These are phyloP conservation scores for Leccinum aurantiacum DNA, from an alignment of 768 basidiomycete species.

Conservation along the genomic window DNA sequence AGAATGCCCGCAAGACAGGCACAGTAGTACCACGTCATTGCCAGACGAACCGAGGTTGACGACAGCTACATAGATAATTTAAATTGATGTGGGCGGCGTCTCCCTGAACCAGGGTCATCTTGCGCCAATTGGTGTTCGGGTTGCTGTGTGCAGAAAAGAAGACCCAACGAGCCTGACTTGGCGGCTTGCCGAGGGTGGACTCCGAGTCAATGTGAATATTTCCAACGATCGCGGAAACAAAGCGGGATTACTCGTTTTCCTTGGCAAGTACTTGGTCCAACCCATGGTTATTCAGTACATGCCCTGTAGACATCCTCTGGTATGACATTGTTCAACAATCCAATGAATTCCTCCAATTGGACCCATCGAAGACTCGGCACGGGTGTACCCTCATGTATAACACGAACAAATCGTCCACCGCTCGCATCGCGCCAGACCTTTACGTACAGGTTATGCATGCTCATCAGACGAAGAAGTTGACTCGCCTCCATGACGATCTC, in stretches of 20 bases:
- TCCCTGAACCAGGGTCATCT: background rate
- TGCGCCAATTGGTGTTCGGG: too few relatives aligned
- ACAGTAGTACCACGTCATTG: background rate
- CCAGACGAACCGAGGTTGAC: background rate
- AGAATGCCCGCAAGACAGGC: background rate
- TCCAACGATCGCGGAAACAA: background rate
- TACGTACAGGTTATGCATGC: background rate
- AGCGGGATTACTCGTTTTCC: background rate
- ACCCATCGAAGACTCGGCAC: conserved; percentile 40
- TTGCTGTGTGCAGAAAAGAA: too few relatives aligned
- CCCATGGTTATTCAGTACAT: conserved; percentile 15
- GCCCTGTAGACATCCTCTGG: conserved; percentile 33
- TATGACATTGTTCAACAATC: conserved; percentile 33
- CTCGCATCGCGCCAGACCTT: conserved; percentile 41
- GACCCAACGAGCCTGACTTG: background rate
- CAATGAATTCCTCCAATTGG: conserved; percentile 35
- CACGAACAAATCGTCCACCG: conserved; percentile 37
- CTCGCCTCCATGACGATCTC: conserved; percentile 48
- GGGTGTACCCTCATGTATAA: conserved; percentile 45
- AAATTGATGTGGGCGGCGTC: background rate
- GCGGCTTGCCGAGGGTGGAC: background rate
- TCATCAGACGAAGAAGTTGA: background rate
- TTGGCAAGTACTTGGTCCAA: background rate
- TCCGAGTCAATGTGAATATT: background rate
- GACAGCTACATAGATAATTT: background rate